phyloP scores from a whole-genome alignment of 2,329 filamentous ascomycete genomes.

The Nakataea oryzae region DNA sequence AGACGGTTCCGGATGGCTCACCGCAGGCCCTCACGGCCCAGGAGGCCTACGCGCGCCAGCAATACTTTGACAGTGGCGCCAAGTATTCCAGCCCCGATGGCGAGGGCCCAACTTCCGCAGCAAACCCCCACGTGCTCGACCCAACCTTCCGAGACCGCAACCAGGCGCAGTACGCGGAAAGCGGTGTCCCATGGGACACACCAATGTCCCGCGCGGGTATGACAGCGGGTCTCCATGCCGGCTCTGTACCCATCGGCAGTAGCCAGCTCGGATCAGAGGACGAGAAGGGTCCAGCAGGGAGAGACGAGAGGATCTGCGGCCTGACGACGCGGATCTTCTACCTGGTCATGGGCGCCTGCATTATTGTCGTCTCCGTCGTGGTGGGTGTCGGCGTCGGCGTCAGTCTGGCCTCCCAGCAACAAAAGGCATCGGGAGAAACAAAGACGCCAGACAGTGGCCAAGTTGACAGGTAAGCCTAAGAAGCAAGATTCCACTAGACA shows the following conservation, averaged over 20 bases:
- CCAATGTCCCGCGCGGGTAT: neutral
- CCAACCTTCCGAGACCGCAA: neutral
- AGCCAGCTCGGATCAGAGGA: slow-evolving; percentile 3
- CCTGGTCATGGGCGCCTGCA: slow-evolving; percentile 9
- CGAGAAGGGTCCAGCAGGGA: neutral
- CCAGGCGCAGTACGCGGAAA: neutral
- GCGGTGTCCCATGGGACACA: slow-evolving; percentile 9
- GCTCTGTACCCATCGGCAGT: neutral
- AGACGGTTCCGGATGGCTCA: slow-evolving; percentile 13
- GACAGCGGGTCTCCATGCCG: neutral
- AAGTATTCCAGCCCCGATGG: slow-evolving; percentile 8
- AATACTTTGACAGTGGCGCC: slow-evolving; percentile 10
- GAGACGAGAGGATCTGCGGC: slow-evolving; percentile 11
- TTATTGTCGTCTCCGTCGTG: slow-evolving; percentile 13
- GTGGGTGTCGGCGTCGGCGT: slow-evolving; percentile 13
- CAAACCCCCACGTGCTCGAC: slow-evolving; percentile 5
- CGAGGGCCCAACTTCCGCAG: slow-evolving; percentile 7
- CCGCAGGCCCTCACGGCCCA: slow-evolving; percentile 8
- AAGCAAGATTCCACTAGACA: neutral
- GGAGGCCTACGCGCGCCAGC: slow-evolving; percentile 5
- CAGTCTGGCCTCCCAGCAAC: neutral
- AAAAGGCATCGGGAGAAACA: neutral
- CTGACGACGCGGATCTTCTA: slow-evolving; percentile 12
- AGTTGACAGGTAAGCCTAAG: neutral
- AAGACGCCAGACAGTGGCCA: neutral